phyloP scores from a whole-genome alignment of 352 stramenopile genomes.

The Pythium dissotocum region DNA sequence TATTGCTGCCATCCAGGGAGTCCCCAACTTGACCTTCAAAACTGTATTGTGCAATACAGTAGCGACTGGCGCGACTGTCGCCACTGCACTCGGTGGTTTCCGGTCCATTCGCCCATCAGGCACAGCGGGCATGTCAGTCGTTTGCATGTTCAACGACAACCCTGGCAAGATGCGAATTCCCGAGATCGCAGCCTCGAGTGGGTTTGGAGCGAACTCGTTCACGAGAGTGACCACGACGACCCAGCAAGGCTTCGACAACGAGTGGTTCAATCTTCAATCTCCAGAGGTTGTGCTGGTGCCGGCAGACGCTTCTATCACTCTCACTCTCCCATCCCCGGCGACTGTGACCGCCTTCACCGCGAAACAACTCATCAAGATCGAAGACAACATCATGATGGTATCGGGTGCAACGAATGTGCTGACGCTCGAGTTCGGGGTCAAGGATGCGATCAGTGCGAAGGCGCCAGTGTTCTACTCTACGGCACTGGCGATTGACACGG shows the following conservation, averaged over 20 bases:
- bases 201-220: constrained; percentile 7
- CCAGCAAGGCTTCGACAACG: constrained; percentile 42
- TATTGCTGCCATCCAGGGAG: constrained; percentile 32
- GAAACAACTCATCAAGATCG: constrained; percentile 31
- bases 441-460: constrained; percentile 27
- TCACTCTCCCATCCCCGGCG: too few species aligned
- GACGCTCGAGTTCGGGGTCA: constrained; percentile 32
- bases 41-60: constrained; percentile 32
- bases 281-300: not conserved
- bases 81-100: constrained; percentile 17
- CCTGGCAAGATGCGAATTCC: constrained; percentile 55
- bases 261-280: constrained; percentile 58
- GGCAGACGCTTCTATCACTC: too few species aligned
- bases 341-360: too few species aligned
- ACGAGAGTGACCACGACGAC: constrained; percentile 39
- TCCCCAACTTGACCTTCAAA: constrained; percentile 55
- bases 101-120: constrained; percentile 14
- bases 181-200: constrained; percentile 32
- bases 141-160: constrained; percentile 61
- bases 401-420: constrained; percentile 4
- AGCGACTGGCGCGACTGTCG: too few species aligned
- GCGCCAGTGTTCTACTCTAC: not conserved
- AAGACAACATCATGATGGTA: constrained; percentile 25
- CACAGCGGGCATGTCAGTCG: constrained; percentile 40
- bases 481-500: not conserved